A percentile compares a stretch with the other conserved stretches of the same genome.
Conservation (phyloP, 1,284 basidiomycete species). For the Apiotrichum sp. region DNA sequence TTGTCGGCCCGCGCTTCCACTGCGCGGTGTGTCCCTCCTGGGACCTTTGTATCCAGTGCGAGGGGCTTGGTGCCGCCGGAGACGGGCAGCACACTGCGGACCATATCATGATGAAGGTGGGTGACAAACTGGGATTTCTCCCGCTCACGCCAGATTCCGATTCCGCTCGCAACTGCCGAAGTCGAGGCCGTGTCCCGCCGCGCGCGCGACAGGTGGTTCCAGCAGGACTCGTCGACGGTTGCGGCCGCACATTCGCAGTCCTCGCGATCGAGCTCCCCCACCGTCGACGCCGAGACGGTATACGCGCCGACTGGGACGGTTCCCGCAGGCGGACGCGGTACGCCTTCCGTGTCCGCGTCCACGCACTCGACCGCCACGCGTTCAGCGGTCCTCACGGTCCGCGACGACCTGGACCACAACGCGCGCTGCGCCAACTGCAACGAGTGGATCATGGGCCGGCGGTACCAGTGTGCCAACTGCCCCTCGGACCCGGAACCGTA, state of each 20-base stretch:
- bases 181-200: conserved; percentile 66
- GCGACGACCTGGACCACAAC: conserved; percentile 40
- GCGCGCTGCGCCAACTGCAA: conserved; percentile 38
- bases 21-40: conserved; percentile 68
- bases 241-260: conserved; percentile 20
- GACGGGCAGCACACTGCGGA: conserved; percentile 41
- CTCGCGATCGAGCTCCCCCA: conserved; percentile 37
- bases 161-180: conserved; percentile 65
- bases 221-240: conserved; percentile 59
- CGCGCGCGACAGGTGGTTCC: conserved; percentile 68
- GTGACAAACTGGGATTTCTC: conserved; percentile 2
- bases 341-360: background rate
- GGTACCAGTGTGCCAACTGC: conserved; percentile 48
- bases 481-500: conserved; percentile 41
- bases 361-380: background rate
- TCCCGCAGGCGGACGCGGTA: background rate
- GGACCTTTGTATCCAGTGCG: conserved; percentile 74
- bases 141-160: conserved; percentile 60
- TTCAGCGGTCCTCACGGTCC: conserved; percentile 1
- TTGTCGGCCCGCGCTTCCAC: conserved; percentile 81
- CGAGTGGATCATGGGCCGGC: conserved; percentile 43
- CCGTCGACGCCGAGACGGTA: conserved; percentile 42
- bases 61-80: conserved; percentile 58
- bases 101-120: conserved; percentile 86
- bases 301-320: conserved; percentile 23